A percentile compares a stretch with the other conserved stretches of the same genome.
Evolutionary conservation across 495 filamentous ascomycete genomes (phyloP).

Genomic region (Opeltia flavorubescens): DNA sequence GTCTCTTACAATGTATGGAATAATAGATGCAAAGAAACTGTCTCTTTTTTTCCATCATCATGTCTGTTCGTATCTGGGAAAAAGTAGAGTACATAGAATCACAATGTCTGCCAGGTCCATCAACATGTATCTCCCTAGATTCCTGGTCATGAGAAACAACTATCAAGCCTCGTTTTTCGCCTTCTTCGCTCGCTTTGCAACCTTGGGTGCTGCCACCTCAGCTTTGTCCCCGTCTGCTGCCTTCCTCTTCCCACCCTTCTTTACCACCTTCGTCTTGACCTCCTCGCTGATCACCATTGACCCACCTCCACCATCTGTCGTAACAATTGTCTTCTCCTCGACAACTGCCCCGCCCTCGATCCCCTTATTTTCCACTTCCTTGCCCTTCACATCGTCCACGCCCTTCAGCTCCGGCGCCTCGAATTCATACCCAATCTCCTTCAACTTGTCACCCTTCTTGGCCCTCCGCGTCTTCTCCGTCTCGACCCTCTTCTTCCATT

Average conservation of each 20-base stretch:
- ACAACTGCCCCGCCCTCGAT: constrained; percentile 4
- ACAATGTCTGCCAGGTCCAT: too few relatives aligned
- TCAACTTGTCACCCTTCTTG: constrained; percentile 56
- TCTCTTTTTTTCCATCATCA: too few relatives aligned
- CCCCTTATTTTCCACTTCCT: constrained; percentile 15
- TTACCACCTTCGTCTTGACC: constrained; percentile 12
- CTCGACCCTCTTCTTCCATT: constrained; percentile 59
- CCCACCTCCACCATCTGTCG: constrained; percentile 17
- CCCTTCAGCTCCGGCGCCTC: constrained; percentile 58
- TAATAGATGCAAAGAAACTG: too few relatives aligned
- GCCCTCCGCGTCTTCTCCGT: constrained; percentile 54
- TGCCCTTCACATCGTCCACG: constrained; percentile 40
- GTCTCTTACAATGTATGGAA: too few relatives aligned
- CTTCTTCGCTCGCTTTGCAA: constrained; percentile 25
- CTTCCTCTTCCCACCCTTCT: constrained; percentile 24
- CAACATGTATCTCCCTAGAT: too few relatives aligned
- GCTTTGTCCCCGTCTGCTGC: constrained; percentile 20
- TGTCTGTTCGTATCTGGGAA: too few relatives aligned
- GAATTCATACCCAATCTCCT: constrained; percentile 74
- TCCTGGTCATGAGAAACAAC: too few relatives aligned
- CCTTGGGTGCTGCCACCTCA: constrained; percentile 6
- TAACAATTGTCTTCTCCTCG: constrained; percentile 17
- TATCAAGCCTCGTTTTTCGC: too few relatives aligned
- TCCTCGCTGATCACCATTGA: constrained; percentile 10
- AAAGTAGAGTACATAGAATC: too few relatives aligned